Percentiles rank a stretch among this genome's conserved stretches.
Evolutionary conservation across 2,329 filamentous ascomycete genomes (phyloP).

Genomic region (Alternaria arborescens): DNA sequence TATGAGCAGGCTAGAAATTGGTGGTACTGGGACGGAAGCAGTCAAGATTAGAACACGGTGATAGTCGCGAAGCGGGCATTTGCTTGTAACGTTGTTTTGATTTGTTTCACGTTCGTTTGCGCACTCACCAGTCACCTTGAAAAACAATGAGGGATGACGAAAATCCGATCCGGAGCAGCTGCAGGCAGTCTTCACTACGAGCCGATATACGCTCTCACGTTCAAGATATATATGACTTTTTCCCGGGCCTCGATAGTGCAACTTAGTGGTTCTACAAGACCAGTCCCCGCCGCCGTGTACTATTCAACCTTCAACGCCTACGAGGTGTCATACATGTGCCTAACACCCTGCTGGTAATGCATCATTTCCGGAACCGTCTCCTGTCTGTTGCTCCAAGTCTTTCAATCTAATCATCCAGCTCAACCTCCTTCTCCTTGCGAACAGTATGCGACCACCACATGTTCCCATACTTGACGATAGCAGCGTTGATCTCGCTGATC

Average conservation of each 20-base stretch:
- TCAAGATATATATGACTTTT: neutral
- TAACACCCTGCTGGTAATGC: too few species aligned
- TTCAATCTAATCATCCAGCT: neutral
- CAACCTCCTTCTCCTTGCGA: too few species aligned
- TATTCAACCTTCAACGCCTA: too few species aligned
- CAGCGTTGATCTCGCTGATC: neutral
- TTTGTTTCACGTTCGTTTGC: slow-evolving; percentile 5
- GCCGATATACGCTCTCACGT: neutral
- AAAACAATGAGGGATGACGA: too few species aligned
- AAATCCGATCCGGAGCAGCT: neutral
- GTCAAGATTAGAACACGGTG: neutral
- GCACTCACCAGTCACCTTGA: neutral
- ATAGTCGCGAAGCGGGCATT: neutral
- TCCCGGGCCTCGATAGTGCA: neutral
- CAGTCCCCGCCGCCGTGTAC: neutral
- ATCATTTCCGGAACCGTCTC: neutral
- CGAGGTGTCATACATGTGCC: too few species aligned
- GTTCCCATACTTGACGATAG: neutral
- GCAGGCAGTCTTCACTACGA: neutral
- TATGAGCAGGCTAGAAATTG: too few species aligned
- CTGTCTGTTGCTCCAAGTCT: neutral
- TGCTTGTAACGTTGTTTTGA: neutral
- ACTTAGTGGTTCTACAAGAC: neutral
- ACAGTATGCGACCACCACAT: neutral
- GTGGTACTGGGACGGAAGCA: neutral